Percentiles rank a stretch among this genome's conserved stretches.
These are phyloP conservation scores for Trichophyton benhamiae DNA, from an alignment of 2,329 filamentous ascomycete species.

Conservation along the genomic window DNA sequence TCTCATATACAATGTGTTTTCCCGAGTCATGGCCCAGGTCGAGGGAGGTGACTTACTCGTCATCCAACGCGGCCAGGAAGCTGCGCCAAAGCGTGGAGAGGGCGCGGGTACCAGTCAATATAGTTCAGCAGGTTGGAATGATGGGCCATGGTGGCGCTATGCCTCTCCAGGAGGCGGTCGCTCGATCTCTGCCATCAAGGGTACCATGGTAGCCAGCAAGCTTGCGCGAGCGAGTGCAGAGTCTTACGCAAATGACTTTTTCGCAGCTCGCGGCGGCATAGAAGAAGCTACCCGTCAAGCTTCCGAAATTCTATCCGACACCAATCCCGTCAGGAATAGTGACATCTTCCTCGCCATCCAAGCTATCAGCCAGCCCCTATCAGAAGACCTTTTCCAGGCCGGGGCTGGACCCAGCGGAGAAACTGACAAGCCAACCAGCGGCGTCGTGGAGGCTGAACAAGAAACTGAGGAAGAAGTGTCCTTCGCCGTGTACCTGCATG, in stretches of 20 bases:
- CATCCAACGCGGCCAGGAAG: constrained; percentile 84
- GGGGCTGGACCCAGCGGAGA: constrained; percentile 29
- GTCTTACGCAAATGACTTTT: constrained; percentile 75
- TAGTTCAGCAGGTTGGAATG: constrained; percentile 53
- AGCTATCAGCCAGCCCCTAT: constrained; percentile 56
- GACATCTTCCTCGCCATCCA: constrained; percentile 96
- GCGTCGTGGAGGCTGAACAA: constrained; percentile 26
- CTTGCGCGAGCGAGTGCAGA: constrained; percentile 82
- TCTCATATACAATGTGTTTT: constrained; percentile 81
- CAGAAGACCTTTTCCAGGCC: constrained; percentile 56
- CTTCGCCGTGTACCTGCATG: constrained; percentile 67
- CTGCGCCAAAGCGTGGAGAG: constrained; percentile 50
- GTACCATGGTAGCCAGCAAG: constrained; percentile 77
- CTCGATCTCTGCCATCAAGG: constrained; percentile 67
- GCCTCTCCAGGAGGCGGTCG: constrained; percentile 49
- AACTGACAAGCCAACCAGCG: constrained; percentile 17
- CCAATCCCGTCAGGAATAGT: constrained; percentile 79
- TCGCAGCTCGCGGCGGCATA: constrained; percentile 62
- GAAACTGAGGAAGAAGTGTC: constrained; percentile 48
- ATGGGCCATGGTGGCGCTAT: constrained; percentile 88
- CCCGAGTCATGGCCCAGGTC: constrained; percentile 95
- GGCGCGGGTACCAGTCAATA: constrained; percentile 16
- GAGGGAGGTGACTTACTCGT: constrained; percentile 93
- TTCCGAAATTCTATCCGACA: constrained; percentile 64
- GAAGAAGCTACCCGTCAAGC: constrained; percentile 69